Evolutionary conservation across 2,329 filamentous ascomycete species (phyloP), one percentile per base, ranked within the genome.

Genomic region (Calonectria pauciramosa): DNA sequence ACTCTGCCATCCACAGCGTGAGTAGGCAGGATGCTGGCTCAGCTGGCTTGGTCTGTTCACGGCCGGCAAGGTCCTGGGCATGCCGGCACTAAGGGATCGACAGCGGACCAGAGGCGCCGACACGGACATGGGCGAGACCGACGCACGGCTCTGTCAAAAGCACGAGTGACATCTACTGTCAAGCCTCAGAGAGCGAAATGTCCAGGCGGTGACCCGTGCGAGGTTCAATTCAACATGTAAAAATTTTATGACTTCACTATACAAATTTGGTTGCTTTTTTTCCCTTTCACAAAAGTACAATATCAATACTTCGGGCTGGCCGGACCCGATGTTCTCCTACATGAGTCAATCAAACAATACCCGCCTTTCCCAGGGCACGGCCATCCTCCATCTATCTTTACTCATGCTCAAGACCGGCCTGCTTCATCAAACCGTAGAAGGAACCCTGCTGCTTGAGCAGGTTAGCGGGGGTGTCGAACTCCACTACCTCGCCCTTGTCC

Each of bases 351-450:
- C 60, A 68, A 63, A 44, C 49, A 18, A 23, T 60, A 23, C 26
- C 41, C 44, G 41, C 41, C 41, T 44, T 49, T 66, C 65, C 70
- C 60, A 36, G 70, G 56, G 60, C 68, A 60, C 28, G 63, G 34
- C 51, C 74, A 67, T 69, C 34, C 26, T 13, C 41, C 23, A 47
- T 20, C 13, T 64, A 67, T 41, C 14, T 44, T 47, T 78, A 86
- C 64, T 89, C 88, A 26, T 88, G 83, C 80, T 90, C 87, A 75
- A 99, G 87, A 51, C 96, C 96, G 5, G 96, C 95, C 87, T 99
- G 96, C 86, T 93, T 96, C 75, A 98, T 97, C 63, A 99, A 88
- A 72, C 96, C 93, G 86, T 97, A 95, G 85, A 99, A 99, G 67
- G 95, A 86, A 2, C 96, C 93, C 82, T 92, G 92, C 82, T 90